Evolutionary conservation across 768 basidiomycete genomes (phyloP).

Genomic region (Trametes cubensis): DNA sequence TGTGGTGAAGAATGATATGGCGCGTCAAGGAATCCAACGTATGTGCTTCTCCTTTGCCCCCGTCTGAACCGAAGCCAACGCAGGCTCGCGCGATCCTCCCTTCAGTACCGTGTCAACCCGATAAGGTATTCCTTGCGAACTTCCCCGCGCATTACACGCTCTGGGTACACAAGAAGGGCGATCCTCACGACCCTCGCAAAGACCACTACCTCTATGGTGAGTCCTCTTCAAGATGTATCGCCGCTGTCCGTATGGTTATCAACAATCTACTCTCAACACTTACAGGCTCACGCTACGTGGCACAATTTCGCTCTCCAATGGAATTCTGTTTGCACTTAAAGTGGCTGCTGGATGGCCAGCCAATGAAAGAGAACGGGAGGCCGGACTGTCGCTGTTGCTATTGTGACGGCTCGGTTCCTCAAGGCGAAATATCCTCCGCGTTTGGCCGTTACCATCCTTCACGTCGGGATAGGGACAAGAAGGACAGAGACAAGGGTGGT

Average conservation of each 20-base stretch:
- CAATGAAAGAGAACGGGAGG: conserved; percentile 18
- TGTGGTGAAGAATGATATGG: conserved; percentile 21
- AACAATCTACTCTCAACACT: background rate
- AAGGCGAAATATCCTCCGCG: conserved; percentile 26
- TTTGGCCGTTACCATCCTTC: conserved; percentile 11
- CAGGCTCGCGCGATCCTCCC: background rate
- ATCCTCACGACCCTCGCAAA: conserved; percentile 24
- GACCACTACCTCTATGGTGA: conserved; percentile 31
- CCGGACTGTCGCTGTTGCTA: conserved; percentile 31
- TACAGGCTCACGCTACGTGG: conserved; percentile 23
- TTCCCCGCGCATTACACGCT: conserved; percentile 29
- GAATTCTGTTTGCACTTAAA: conserved; percentile 31
- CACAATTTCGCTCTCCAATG: conserved; percentile 29
- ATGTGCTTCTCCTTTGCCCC: conserved; percentile 7
- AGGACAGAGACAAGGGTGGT: conserved; percentile 11
- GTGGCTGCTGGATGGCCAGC: conserved; percentile 29
- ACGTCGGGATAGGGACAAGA: conserved; percentile 10
- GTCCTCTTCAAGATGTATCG: background rate
- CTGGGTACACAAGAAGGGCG: conserved; percentile 28
- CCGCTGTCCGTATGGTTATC: background rate
- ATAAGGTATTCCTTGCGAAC: conserved; percentile 12
- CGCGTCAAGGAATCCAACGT: conserved; percentile 15
- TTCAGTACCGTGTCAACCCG: background rate
- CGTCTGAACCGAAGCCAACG: background rate
- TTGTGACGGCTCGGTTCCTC: conserved; percentile 24